Conservation (phyloP, 176 grass and related monocot genomes). For the Neostapfia colusana region DNA sequence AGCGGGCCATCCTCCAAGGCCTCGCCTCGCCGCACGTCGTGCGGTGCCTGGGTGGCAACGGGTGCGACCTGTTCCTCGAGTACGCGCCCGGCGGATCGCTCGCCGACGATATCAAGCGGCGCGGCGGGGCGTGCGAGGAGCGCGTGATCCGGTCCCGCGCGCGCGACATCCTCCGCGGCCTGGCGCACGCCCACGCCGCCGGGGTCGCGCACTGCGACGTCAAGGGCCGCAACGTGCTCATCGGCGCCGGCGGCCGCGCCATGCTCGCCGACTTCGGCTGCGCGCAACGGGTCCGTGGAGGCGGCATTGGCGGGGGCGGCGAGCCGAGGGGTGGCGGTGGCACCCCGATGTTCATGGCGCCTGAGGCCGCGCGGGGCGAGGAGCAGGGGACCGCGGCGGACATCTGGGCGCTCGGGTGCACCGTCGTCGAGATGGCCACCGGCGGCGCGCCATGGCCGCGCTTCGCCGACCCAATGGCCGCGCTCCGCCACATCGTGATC, state of each 20-base stretch:
- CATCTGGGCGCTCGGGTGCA: slow-evolving; percentile 57
- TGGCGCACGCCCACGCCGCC: slow-evolving; percentile 41
- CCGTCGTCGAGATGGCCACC: slow-evolving; percentile 52
- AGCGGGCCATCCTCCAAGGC: slow-evolving; percentile 29
- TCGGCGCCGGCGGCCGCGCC: slow-evolving; percentile 40
- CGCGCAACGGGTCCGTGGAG: background rate
- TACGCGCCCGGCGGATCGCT: slow-evolving; percentile 59
- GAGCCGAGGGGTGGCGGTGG: background rate
- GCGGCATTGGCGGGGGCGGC: background rate
- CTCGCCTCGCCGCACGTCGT: slow-evolving; percentile 33
- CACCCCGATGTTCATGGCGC: slow-evolving; percentile 53
- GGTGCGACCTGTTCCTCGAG: slow-evolving; percentile 46
- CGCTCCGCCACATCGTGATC: slow-evolving; percentile 53
- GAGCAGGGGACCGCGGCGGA: slow-evolving; percentile 41
- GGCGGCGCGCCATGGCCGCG: slow-evolving; percentile 45
- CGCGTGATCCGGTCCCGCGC: slow-evolving; percentile 15
- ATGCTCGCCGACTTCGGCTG: slow-evolving; percentile 60
- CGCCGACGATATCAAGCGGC: slow-evolving; percentile 46
- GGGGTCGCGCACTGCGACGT: slow-evolving; percentile 53
- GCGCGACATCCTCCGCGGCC: slow-evolving; percentile 43
- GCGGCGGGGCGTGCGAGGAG: background rate
- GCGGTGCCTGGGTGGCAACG: slow-evolving; percentile 27
- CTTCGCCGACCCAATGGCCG: slow-evolving; percentile 24
- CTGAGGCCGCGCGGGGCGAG: slow-evolving; percentile 54
- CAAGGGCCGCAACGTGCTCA: slow-evolving; percentile 47